A percentile compares a stretch with the other conserved stretches of the same genome.
These are phyloP conservation scores for Tuctoria greenei DNA, from an alignment of 176 grass and related monocot genomes.

Conservation along the genomic window DNA sequence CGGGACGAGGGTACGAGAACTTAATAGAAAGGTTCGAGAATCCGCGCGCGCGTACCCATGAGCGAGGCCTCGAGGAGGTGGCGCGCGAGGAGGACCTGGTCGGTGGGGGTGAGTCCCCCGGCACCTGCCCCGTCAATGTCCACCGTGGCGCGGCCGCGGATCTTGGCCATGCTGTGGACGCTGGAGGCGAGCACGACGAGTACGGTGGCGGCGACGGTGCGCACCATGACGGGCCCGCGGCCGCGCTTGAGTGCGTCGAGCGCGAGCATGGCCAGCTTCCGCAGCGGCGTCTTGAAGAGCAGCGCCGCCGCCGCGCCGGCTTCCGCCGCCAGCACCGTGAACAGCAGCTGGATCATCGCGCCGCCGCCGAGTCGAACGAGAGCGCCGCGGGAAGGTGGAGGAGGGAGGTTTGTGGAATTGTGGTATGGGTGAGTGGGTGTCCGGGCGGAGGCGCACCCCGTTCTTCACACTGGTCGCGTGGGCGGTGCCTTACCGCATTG, in stretches of 20 bases:
- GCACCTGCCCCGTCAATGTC: conserved; percentile 39
- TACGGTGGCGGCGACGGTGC: conserved; percentile 74
- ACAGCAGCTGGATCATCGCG: conserved; percentile 79
- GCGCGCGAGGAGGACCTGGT: conserved; percentile 78
- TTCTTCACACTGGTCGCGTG: background rate
- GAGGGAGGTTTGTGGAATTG: background rate
- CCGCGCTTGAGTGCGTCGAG: conserved; percentile 80
- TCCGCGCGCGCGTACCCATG: conserved; percentile 49
- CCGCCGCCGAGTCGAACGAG: background rate
- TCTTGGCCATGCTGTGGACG: conserved; percentile 78
- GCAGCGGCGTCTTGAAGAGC: conserved; percentile 76
- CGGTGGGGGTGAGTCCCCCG: conserved; percentile 61
- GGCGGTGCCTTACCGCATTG: background rate
- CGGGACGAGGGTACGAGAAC: background rate
- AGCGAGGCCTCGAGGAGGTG: conserved; percentile 86
- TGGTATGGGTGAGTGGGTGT: background rate
- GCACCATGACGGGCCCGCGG: conserved; percentile 65
- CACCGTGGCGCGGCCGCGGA: conserved; percentile 50
- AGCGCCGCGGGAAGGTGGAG: background rate
- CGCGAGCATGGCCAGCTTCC: conserved; percentile 51
- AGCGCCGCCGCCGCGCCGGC: conserved; percentile 42
- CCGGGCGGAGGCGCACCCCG: background rate
- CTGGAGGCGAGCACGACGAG: conserved; percentile 66
- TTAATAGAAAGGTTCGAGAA: background rate
- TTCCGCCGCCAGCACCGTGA: conserved; percentile 66